Conservation (phyloP, 2,329 filamentous ascomycete genomes). For the Orbilia oligospora region DNA sequence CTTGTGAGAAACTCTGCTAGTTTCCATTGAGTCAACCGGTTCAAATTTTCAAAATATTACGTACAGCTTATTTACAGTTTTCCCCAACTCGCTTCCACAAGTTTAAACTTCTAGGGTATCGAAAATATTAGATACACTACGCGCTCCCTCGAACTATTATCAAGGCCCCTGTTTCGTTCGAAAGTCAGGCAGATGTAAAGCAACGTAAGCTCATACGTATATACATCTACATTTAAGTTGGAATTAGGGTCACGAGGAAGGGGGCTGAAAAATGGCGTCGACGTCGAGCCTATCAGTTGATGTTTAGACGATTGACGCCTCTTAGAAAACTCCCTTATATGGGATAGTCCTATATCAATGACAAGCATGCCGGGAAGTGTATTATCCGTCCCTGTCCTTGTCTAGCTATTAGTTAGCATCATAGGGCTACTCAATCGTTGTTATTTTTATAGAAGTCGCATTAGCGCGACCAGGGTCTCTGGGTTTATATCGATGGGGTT, state of each 20-base stretch:
- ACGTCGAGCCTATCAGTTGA: neutral
- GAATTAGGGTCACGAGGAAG: neutral
- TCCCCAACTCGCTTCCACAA: neutral
- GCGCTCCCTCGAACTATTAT: conserved; percentile 1
- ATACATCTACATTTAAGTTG: neutral
- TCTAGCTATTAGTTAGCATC: conserved; percentile 3
- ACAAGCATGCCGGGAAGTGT: conserved; percentile 8
- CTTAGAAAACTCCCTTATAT: neutral
- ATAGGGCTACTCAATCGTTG: conserved; percentile 8
- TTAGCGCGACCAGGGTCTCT: neutral
- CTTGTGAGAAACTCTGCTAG: neutral
- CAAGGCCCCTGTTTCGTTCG: neutral
- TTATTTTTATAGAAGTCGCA: conserved; percentile 10
- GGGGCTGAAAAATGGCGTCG: conserved; percentile 10
- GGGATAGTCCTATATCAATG: neutral
- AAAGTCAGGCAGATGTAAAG: conserved; percentile 1
- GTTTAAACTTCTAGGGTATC: neutral
- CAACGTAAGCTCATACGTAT: conserved; percentile 28
- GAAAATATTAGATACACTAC: neutral
- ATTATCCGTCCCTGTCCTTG: conserved; percentile 18
- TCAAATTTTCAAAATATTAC: conserved; percentile 9
- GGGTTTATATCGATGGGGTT: neutral
- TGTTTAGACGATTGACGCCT: neutral
- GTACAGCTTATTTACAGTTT: conserved; percentile 2
- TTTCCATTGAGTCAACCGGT: neutral